phyloP scores from a whole-genome alignment of 352 stramenopile genomes.

The Phytophthora crassamura region DNA sequence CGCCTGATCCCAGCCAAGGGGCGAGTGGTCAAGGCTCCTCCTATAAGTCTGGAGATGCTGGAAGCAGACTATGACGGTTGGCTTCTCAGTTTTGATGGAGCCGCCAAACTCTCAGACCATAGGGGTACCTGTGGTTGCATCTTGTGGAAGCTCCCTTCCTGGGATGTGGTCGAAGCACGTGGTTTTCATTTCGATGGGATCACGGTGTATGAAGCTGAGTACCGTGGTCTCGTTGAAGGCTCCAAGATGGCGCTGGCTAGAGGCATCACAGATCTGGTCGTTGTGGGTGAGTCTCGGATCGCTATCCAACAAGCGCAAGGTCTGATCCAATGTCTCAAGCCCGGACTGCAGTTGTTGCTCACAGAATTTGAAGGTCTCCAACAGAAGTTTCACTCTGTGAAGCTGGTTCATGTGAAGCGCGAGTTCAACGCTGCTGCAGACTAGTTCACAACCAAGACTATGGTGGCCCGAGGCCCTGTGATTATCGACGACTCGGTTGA shows the following conservation, averaged over 20 bases:
- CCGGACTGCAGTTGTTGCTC: background rate
- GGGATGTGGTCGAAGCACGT: background rate
- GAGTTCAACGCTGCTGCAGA: background rate
- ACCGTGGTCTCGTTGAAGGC: conserved; percentile 1
- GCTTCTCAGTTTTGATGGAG: background rate
- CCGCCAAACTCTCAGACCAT: conserved; percentile 1
- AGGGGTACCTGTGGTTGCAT: background rate
- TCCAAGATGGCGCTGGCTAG: background rate
- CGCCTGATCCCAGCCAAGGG: conserved; percentile 2
- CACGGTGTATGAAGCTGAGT: conserved; percentile 4
- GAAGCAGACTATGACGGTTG: background rate
- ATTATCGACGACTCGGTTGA: background rate
- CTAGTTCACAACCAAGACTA: background rate
- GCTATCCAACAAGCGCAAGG: conserved; percentile 10
- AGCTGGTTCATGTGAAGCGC: conserved; percentile 3
- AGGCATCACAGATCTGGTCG: background rate
- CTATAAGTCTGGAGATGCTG: conserved; percentile 16
- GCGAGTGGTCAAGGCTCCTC: background rate
- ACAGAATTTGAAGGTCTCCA: background rate
- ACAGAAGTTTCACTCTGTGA: background rate
- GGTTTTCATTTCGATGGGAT: background rate
- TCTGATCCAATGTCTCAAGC: conserved; percentile 10
- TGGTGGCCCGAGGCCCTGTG: background rate
- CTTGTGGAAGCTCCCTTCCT: background rate
- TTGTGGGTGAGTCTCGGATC: conserved; percentile 6